Percentiles rank a stretch among this genome's conserved stretches.
Conservation (phyloP, 495 filamentous ascomycete species). For the Podospora conica region DNA sequence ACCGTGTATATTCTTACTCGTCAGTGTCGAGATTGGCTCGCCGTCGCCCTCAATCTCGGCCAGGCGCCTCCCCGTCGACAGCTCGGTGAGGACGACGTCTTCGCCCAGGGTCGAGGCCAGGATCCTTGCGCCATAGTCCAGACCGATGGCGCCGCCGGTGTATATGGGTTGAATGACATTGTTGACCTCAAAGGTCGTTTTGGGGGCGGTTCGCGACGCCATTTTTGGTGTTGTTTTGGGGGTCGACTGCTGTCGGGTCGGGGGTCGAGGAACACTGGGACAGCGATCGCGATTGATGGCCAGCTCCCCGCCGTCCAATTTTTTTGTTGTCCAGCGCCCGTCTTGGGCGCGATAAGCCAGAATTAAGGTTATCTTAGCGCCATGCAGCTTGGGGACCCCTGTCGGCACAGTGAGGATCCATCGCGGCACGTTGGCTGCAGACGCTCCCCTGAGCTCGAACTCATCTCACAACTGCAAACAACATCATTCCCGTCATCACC, state of each 20-base stretch:
- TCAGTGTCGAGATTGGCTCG: conserved; percentile 80
- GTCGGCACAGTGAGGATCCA: not conserved
- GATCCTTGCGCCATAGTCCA: conserved; percentile 74
- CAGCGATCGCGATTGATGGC: not conserved
- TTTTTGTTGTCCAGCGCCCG: conserved; percentile 8
- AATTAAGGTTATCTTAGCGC: conserved; percentile 40
- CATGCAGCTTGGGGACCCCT: conserved; percentile 9
- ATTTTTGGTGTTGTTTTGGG: conserved; percentile 24
- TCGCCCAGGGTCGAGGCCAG: conserved; percentile 83
- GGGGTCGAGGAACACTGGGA: not conserved
- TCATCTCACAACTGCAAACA: not conserved
- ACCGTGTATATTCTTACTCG: conserved; percentile 49
- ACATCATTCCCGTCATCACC: not conserved
- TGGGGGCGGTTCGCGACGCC: conserved; percentile 45
- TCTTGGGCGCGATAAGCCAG: conserved; percentile 23
- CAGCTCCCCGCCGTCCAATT: conserved; percentile 3
- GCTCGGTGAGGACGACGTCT: conserved; percentile 80
- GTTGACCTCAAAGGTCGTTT: conserved; percentile 81
- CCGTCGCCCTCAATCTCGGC: conserved; percentile 91
- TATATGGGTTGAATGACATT: conserved; percentile 87
- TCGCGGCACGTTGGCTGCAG: not conserved
- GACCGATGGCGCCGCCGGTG: conserved; percentile 79
- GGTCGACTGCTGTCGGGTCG: too few species aligned
- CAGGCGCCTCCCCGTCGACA: conserved; percentile 75
- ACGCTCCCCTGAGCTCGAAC: too few species aligned